phyloP scores from a whole-genome alignment of 2,329 filamentous ascomycete genomes.

The Pseudogymnoascus sp. region DNA sequence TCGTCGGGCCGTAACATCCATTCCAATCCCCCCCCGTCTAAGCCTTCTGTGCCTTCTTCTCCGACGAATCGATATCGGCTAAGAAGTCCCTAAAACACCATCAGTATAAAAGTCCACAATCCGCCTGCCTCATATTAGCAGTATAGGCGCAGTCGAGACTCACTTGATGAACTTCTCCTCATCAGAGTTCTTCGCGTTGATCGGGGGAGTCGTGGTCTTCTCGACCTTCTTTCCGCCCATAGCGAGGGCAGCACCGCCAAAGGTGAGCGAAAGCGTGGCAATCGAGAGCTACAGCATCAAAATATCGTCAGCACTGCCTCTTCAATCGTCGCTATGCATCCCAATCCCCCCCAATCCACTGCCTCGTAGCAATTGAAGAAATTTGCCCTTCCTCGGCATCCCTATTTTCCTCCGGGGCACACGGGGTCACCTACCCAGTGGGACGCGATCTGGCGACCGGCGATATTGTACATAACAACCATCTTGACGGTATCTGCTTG shows the following conservation, averaged over 20 bases:
- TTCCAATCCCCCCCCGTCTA: neutral
- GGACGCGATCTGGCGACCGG: conserved; percentile 10
- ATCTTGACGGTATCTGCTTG: conserved; percentile 7
- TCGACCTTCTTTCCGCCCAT: conserved; percentile 8
- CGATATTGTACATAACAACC: conserved; percentile 9
- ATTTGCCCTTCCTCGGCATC: neutral
- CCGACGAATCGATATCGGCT: conserved; percentile 2
- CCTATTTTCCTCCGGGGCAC: neutral
- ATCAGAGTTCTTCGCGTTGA: conserved; percentile 10
- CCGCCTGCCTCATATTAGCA: neutral
- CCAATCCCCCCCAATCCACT: neutral
- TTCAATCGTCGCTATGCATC: neutral
- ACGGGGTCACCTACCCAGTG: conserved; percentile 10
- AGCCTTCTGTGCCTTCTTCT: conserved; percentile 11
- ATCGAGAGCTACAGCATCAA: conserved; percentile 9
- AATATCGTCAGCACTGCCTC: neutral
- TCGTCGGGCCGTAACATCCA: conserved; percentile 6
- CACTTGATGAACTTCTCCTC: conserved; percentile 13
- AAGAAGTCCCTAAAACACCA: conserved; percentile 8
- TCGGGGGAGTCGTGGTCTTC: neutral
- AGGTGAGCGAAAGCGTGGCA: conserved; percentile 4
- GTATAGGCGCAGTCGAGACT: neutral
- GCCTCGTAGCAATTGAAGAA: neutral
- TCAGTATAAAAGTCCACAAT: neutral
- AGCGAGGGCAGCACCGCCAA: conserved; percentile 9